Evolutionary conservation across 306 rosid species (phyloP).

Genomic region (Betula pendula): DNA sequence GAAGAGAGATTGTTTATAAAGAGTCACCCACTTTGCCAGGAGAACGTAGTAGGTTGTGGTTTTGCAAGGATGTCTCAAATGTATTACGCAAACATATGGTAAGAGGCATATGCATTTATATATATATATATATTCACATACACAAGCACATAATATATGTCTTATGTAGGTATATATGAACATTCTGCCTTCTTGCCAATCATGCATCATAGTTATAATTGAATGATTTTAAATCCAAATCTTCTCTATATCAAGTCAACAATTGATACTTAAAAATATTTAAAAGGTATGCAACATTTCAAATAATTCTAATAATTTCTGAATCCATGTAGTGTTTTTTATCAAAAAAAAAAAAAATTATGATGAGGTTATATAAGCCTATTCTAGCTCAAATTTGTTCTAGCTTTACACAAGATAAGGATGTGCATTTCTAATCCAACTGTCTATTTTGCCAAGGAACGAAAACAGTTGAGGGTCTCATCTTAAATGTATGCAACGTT

Average conservation of each 20-base stretch:
- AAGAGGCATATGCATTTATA: not conserved
- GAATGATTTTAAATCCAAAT: no score
- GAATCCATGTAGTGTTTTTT: no score
- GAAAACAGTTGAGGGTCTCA: not conserved
- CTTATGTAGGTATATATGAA: not conserved
- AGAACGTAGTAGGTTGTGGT: conserved; percentile 27
- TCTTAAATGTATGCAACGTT: no score
- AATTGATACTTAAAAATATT: no score
- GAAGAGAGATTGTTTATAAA: conserved; percentile 33
- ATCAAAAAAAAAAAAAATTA: no score
- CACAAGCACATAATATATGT: not conserved
- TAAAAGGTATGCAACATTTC: no score
- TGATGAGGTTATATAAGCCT: not conserved
- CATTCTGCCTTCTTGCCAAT: not conserved
- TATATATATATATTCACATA: not conserved
- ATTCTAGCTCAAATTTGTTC: not conserved
- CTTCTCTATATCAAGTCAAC: no score
- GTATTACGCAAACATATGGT: not conserved
- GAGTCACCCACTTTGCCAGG: conserved; percentile 1
- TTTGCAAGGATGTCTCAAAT: not conserved
- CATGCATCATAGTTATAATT: not conserved
- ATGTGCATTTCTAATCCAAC: not conserved
- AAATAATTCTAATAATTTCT: no score
- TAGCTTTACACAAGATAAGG: not conserved
- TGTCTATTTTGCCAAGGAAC: not conserved